A percentile compares a stretch with the other conserved stretches of the same genome.
Evolutionary conservation across 306 rosid genomes (phyloP).

Genomic region (Psophocarpus tetragonolobus): DNA sequence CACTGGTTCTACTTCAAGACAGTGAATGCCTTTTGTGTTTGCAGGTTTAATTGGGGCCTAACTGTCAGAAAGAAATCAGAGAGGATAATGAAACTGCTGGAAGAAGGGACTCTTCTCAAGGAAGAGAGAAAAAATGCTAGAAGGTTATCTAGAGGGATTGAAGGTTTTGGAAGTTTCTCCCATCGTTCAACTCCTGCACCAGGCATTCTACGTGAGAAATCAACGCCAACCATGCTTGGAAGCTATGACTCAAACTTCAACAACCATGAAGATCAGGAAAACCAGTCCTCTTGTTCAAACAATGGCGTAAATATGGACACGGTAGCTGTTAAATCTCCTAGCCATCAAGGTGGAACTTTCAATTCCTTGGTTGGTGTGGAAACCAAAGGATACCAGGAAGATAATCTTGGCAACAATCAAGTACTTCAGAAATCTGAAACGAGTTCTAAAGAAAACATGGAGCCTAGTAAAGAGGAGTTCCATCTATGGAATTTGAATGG

Average conservation of each 20-base stretch:
- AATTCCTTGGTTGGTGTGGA: slow-evolving; percentile 5
- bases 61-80: slow-evolving; percentile 79
- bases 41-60: slow-evolving; percentile 96
- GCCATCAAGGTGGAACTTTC: neutral
- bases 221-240: slow-evolving; percentile 44
- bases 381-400: slow-evolving; percentile 25
- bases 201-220: slow-evolving; percentile 47
- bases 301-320: slow-evolving; percentile 24
- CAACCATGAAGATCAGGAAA: slow-evolving; percentile 47
- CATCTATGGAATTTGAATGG: slow-evolving; percentile 47
- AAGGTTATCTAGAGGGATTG: slow-evolving; percentile 79
- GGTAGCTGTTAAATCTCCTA: slow-evolving; percentile 27
- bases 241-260: slow-evolving; percentile 50
- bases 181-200: slow-evolving; percentile 55
- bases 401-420: slow-evolving; percentile 26
- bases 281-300: slow-evolving; percentile 28
- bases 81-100: slow-evolving; percentile 62
- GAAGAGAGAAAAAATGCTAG: slow-evolving; percentile 81
- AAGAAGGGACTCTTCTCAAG: slow-evolving; percentile 64
- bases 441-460: slow-evolving; percentile 62
- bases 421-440: slow-evolving; percentile 44
- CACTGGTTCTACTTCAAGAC: neutral
- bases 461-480: slow-evolving; percentile 54
- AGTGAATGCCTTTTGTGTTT: neutral
- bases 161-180: slow-evolving; percentile 84